These are phyloP conservation scores for Verticillium dahliae DNA, from an alignment of 2,329 filamentous ascomycete genomes.

Conservation along the genomic window DNA sequence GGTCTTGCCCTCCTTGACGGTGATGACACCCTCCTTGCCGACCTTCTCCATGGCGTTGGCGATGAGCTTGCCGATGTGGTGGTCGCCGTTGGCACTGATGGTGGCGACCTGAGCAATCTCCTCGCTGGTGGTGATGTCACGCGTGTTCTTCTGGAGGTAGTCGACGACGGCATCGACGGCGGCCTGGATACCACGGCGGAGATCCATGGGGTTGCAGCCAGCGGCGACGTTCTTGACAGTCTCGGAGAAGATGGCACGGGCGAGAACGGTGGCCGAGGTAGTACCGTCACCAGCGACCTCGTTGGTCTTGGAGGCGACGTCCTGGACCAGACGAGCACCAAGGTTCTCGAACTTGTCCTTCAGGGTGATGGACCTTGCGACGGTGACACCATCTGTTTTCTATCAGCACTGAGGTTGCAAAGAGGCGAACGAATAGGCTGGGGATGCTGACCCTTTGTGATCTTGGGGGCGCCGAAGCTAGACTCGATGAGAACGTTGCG, in stretches of 20 bases:
- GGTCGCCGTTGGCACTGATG: constrained; percentile 95
- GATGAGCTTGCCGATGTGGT: constrained; percentile 90
- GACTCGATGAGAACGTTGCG: constrained; percentile 98
- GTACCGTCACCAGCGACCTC: constrained; percentile 98
- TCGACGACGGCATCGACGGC: constrained; percentile 92
- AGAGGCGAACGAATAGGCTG: neutral
- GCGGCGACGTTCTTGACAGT: constrained; percentile 99
- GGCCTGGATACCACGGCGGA: constrained; percentile 93
- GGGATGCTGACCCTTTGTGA: constrained; percentile 79
- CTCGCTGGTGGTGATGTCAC: constrained; percentile 93
- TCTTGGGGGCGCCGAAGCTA: constrained; percentile 97
- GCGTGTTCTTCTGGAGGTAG: constrained; percentile 92
- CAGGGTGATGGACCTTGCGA: constrained; percentile 82
- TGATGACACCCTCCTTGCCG: constrained; percentile 99
- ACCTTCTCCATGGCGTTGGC: constrained; percentile 99
- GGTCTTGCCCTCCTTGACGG: constrained; percentile 99
- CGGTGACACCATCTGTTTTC: constrained; percentile 71
- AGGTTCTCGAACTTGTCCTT: constrained; percentile 99
- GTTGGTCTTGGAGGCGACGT: constrained; percentile 99
- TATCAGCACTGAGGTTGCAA: neutral
- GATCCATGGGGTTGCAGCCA: constrained; percentile 99
- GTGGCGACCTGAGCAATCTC: constrained; percentile 98
- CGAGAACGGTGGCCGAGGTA: constrained; percentile 94
- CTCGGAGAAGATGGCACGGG: constrained; percentile 97
- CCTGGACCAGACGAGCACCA: constrained; percentile 90